phyloP scores from a whole-genome alignment of 2,329 filamentous ascomycete species.

The Chaetomiaceae sp. region DNA sequence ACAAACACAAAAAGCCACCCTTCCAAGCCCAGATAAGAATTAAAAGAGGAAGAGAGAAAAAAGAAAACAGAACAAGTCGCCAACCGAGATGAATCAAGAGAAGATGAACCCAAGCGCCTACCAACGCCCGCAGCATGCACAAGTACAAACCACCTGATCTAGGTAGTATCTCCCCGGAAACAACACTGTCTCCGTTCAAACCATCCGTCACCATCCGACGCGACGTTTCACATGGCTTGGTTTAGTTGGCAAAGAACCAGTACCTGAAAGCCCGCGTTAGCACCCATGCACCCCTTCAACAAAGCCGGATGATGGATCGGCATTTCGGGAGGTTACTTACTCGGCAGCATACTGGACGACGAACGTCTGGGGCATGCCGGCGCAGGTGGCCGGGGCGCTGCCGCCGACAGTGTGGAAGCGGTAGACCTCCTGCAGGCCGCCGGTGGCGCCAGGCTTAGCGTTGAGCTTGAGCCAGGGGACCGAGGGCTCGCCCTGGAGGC shows the following conservation, averaged over 20 bases:
- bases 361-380: constrained; percentile 58
- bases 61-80: background rate
- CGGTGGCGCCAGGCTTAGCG: constrained; percentile 50
- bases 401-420: constrained; percentile 81
- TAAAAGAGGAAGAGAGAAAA: background rate
- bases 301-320: too few species aligned
- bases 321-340: constrained; percentile 50
- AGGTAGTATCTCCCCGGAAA: background rate
- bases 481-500: constrained; percentile 59
- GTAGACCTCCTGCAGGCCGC: constrained; percentile 69
- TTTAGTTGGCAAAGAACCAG: constrained; percentile 22
- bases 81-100: too few species aligned
- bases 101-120: background rate
- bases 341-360: constrained; percentile 76
- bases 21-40: background rate
- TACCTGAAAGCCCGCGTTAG: constrained; percentile 17
- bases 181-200: background rate
- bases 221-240: too few species aligned
- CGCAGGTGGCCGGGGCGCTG: constrained; percentile 66
- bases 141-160: background rate
- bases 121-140: constrained; percentile 10
- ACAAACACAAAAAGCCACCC: too few species aligned
- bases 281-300: background rate
- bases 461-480: constrained; percentile 78
- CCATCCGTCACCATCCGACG: too few species aligned